Conservation (phyloP, 2,329 filamentous ascomycete species). For the Scorias spongiosa region DNA sequence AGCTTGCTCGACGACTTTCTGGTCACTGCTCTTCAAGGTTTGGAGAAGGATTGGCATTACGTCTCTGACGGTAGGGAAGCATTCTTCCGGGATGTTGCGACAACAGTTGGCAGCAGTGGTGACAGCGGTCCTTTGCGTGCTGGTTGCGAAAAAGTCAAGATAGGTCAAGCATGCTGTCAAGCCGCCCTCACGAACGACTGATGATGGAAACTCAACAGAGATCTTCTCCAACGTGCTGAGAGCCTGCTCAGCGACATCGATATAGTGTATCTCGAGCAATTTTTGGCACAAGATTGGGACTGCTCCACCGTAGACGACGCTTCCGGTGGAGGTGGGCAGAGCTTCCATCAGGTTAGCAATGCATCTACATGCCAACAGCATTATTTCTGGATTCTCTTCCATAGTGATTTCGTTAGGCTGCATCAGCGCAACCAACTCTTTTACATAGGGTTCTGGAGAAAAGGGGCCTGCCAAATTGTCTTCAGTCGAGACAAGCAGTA, state of each 20-base stretch:
- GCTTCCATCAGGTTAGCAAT: conserved; percentile 97
- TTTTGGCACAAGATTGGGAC: conserved; percentile 92
- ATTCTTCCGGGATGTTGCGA: conserved; percentile 87
- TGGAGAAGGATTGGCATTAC: conserved; percentile 93
- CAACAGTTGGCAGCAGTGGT: conserved; percentile 98
- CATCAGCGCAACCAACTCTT: conserved; percentile 86
- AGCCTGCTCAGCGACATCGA: conserved; percentile 92
- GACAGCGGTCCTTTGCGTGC: conserved; percentile 89
- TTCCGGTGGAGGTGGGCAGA: conserved; percentile 77
- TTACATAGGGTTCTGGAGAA: conserved; percentile 84
- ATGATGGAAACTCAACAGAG: conserved; percentile 84
- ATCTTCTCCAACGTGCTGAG: conserved; percentile 96
- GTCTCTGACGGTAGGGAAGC: conserved; percentile 77
- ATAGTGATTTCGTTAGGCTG: conserved; percentile 64
- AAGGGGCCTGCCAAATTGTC: conserved; percentile 94
- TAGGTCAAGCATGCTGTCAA: conserved; percentile 91
- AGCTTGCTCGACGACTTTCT: conserved; percentile 91
- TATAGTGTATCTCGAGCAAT: conserved; percentile 87
- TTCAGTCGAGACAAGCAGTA: conserved; percentile 87
- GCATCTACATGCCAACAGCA: conserved; percentile 90
- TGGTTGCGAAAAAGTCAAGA: conserved; percentile 93
- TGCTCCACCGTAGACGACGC: conserved; percentile 93
- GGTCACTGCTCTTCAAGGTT: conserved; percentile 81
- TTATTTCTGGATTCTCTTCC: conserved; percentile 89
- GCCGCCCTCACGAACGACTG: conserved; percentile 90